phyloP scores from a whole-genome alignment of 805 yeast species.

The Cyberlindnera mrakii region DNA sequence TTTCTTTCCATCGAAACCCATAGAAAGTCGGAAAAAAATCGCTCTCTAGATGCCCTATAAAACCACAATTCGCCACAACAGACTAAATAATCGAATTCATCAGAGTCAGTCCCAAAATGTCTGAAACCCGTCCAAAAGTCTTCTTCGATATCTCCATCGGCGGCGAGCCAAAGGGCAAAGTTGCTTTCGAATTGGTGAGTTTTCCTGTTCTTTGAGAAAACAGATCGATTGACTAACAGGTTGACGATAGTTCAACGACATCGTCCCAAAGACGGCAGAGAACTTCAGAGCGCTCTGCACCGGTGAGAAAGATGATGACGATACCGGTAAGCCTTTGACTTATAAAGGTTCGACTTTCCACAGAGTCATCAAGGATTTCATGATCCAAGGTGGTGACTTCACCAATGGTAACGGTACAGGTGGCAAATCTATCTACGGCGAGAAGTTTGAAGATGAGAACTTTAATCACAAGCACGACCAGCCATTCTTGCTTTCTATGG shows the following conservation, averaged over 20 bases:
- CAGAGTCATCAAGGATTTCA: slow-evolving; percentile 80
- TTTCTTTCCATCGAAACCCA: background rate
- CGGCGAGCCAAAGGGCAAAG: slow-evolving; percentile 63
- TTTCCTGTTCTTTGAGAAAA: slow-evolving; percentile 9
- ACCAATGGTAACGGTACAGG: slow-evolving; percentile 70
- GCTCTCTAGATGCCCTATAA: too few relatives aligned
- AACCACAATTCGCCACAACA: too few relatives aligned
- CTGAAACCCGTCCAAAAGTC: slow-evolving; percentile 41
- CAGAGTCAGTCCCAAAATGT: slow-evolving; percentile 6
- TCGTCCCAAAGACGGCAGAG: slow-evolving; percentile 85
- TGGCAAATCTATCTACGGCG: slow-evolving; percentile 79
- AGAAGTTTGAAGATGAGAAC: slow-evolving; percentile 86
- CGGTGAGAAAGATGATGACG: slow-evolving; percentile 72
- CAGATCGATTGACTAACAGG: background rate
- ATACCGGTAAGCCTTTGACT: slow-evolving; percentile 56
- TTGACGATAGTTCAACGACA: slow-evolving; percentile 41
- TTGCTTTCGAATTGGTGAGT: slow-evolving; percentile 61
- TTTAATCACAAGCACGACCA: slow-evolving; percentile 68
- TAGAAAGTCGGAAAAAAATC: background rate
- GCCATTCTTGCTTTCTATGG: slow-evolving; percentile 92
- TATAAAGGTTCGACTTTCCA: slow-evolving; percentile 91
- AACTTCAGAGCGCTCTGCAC: slow-evolving; percentile 86
- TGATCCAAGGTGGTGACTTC: slow-evolving; percentile 96
- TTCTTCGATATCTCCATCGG: slow-evolving; percentile 78
- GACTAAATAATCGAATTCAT: background rate